Conservation (phyloP, 2,329 filamentous ascomycete genomes). For the Alternaria rosae region DNA sequence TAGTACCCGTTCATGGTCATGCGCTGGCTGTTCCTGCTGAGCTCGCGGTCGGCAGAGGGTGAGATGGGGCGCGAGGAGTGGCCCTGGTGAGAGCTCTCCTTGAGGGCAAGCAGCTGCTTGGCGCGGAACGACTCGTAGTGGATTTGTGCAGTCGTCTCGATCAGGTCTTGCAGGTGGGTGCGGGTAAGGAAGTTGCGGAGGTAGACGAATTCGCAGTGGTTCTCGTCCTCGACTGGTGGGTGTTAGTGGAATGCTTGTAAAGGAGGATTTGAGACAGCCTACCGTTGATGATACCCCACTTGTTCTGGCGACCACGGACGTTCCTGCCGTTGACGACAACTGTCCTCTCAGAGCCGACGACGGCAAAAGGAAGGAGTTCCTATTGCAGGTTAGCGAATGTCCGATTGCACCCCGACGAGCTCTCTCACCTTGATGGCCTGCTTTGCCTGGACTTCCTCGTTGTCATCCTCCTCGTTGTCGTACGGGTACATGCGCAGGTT, state of each 20-base stretch:
- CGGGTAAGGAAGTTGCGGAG: conserved; percentile 98
- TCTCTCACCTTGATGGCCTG: conserved; percentile 87
- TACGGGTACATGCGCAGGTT: conserved; percentile 99
- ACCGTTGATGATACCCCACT: conserved; percentile 96
- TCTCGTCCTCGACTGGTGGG: conserved; percentile 85
- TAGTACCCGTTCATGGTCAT: conserved; percentile 99
- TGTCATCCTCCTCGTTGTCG: conserved; percentile 98
- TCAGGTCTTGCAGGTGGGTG: conserved; percentile 97
- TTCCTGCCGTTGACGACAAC: conserved; percentile 98
- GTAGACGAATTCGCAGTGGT: conserved; percentile 99
- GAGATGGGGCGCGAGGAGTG: conserved; percentile 91
- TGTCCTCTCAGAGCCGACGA: conserved; percentile 96
- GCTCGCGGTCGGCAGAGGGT: conserved; percentile 89
- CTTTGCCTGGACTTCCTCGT: conserved; percentile 93
- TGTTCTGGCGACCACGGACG: conserved; percentile 96
- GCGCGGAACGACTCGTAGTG: conserved; percentile 99
- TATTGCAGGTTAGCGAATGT: conserved; percentile 54
- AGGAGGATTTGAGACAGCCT: neutral
- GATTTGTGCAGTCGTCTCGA: conserved; percentile 99
- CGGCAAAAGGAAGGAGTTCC: conserved; percentile 95
- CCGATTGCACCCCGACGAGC: neutral
- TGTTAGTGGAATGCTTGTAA: conserved; percentile 20
- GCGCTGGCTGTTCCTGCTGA: conserved; percentile 96
- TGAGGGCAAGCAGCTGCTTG: conserved; percentile 96
- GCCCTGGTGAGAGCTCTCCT: conserved; percentile 87